These are phyloP conservation scores for Nannizziopsis arthrosporioides DNA, from an alignment of 2,329 filamentous ascomycete genomes.

Conservation along the genomic window DNA sequence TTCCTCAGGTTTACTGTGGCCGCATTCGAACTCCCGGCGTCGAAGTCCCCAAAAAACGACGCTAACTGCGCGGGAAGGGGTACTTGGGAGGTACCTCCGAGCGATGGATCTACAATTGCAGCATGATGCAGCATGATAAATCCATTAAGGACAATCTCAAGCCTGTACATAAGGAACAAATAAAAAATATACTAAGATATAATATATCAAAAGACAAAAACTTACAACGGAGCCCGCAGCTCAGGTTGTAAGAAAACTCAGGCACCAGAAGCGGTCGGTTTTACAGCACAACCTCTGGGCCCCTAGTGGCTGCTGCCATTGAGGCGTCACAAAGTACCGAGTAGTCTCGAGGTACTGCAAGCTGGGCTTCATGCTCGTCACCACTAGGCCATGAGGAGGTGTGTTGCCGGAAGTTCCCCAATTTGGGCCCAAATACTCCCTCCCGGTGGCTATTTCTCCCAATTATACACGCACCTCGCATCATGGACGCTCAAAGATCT, in stretches of 20 bases:
- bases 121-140: neutral
- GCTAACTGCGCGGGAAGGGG: neutral
- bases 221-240: slow-evolving; percentile 2
- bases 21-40: slow-evolving; percentile 1
- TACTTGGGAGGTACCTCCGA: neutral
- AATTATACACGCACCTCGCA: slow-evolving; percentile 3
- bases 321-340: slow-evolving; percentile 3
- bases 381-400: slow-evolving; percentile 4
- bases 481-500: neutral
- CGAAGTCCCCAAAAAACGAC: neutral
- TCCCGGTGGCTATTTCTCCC: neutral
- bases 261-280: slow-evolving; percentile 7
- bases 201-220: slow-evolving; percentile 6
- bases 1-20: neutral
- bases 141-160: neutral
- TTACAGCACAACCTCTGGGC: neutral
- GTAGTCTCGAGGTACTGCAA: slow-evolving; percentile 1
- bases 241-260: slow-evolving; percentile 4
- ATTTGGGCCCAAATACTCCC: neutral
- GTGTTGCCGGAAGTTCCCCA: neutral
- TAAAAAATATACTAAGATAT: neutral
- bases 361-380: neutral
- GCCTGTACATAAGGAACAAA: neutral
- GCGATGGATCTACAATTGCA: neutral
- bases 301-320: slow-evolving; percentile 2